Base-by-base conservation (phyloP, 345 rosid species). In the Microthlaspi erraticum region DNA sequence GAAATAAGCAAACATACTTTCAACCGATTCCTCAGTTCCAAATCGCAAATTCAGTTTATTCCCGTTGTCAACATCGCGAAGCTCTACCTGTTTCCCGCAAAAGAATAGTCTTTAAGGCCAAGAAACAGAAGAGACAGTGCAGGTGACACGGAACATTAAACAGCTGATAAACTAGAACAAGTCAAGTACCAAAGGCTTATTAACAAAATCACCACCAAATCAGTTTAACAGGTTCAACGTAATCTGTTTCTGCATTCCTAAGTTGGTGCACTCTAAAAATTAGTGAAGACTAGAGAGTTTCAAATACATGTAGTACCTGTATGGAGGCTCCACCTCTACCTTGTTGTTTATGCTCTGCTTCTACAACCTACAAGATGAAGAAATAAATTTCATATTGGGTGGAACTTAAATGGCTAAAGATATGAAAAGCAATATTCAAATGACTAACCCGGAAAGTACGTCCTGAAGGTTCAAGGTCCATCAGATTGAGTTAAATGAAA, bases 271-370 rank as follows among this genome's bases (percentile, higher is more conserved):
- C 26, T 32, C 18, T 4, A 5, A n/a, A 55, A 6, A 36, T 18
- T 42, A 0, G 42, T 38, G 33, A 59, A 38, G 42, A 38, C 13
- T 38, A 26, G 29, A 37, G 54, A 48, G 66, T 18, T 54, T 46
- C 13, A 73, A 5, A 54, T 26, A 3, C 10, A 42, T 48, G 10
- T 56, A 38, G 3, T 32, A 90, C 97, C 94, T 85, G 96, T 70
- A 93, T 87, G 74, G 80, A 76, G 61, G 98, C 97, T 60, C 96
- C 95, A 80, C 98, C 97, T 84, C 98, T 83, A 58, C 98, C 98
- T 59, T 84, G 96, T 64, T 86, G 90, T 70, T 81, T 89, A 74
- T 91, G 98, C 78, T 86, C 93, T 11, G 86, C 82, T 36, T 84
- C 90, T 18, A 93, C 55, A 31, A 91, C 97, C 98, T 91, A 67